Evolutionary conservation across 208 protist species (phyloP), one percentile per base, ranked within the genome.

Genomic region (Wallacemonas collosoma): DNA sequence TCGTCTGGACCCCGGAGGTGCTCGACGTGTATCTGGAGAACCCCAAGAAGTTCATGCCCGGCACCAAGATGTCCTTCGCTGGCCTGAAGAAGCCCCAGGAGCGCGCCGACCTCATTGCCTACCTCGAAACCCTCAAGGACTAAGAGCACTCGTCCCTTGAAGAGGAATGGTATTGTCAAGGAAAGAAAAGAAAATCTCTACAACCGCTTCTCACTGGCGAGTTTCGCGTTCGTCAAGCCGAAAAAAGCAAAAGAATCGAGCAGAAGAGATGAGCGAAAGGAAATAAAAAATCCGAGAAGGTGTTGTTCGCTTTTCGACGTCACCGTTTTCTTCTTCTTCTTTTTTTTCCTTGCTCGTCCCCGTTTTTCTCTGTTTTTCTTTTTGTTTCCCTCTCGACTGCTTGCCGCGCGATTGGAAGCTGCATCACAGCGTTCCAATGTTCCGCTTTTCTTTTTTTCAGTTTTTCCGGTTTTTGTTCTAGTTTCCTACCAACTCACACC

Each of bases 11-110:
- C 61, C 86, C 95, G 40, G 85, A 98, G 62, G 91, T 95, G 68
- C 87, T 99, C 38, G 93, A 97, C 75, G 91, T 97, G 47, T 99
- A 99, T 75, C 83, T 99, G 45, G 86, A 97, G 82, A 98, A 99
- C 79, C 98, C 98, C 64, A 99, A 99, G 93, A 99, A 99, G 92
- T 98, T 98, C 79, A 98, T 98, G 85, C 97, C 97, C 39, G 97
- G 96, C 68, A 99, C 95, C 63, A 99, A 99, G 87, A 99, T 99
- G 98, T 97, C 95, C 47, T 99, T 99, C 71, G 95, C 95, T 45
- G 97, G 98, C 65, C 70, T 99, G 39, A 98, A 98, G 77, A 98
- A 96, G 75, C 86, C 80, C 40, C 86, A 95, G 71, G 97, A 99
- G 73, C 88, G 97, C 72, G 91, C 91, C 14, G 97, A 99, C 80